phyloP scores from a whole-genome alignment of 2,329 filamentous ascomycete species.

The Calonectria montana region DNA sequence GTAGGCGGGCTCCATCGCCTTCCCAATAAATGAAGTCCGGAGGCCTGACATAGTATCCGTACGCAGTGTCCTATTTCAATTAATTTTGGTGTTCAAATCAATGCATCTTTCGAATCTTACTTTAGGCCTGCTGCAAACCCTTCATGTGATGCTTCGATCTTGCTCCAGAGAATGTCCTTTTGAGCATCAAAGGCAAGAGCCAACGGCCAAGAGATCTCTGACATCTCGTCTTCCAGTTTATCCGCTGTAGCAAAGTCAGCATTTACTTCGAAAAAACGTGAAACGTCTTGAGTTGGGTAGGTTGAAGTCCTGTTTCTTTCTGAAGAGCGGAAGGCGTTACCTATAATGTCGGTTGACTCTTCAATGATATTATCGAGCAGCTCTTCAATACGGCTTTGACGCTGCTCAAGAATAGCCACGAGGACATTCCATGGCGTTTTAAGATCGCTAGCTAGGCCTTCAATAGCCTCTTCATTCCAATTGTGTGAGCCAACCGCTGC shows the following conservation, averaged over 20 bases:
- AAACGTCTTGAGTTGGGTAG: not conserved
- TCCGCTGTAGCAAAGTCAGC: not conserved
- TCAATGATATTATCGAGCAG: not conserved
- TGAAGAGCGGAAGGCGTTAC: constrained; percentile 27
- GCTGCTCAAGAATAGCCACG: not conserved
- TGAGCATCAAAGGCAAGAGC: constrained; percentile 42
- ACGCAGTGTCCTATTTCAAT: constrained; percentile 44
- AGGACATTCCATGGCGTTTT: constrained; percentile 46
- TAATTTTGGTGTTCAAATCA: not conserved
- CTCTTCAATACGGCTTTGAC: not conserved
- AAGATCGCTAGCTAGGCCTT: constrained; percentile 49
- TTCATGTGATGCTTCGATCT: constrained; percentile 42
- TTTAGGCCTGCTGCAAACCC: constrained; percentile 30
- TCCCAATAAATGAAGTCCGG: constrained; percentile 51
- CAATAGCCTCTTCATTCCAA: constrained; percentile 60
- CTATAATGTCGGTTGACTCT: constrained; percentile 24
- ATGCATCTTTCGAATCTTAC: not conserved
- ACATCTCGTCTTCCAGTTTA: not conserved
- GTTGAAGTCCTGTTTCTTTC: too few relatives aligned
- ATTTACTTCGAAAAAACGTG: too few relatives aligned
- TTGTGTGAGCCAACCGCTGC: constrained; percentile 39
- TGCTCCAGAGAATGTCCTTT: constrained; percentile 40
- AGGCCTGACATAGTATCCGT: constrained; percentile 50
- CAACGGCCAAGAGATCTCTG: constrained; percentile 29
- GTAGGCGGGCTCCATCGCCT: constrained; percentile 51